Evolutionary conservation across 371 early-diverging fungal genomes (phyloP).

Genomic region (Mortierella sp.): DNA sequence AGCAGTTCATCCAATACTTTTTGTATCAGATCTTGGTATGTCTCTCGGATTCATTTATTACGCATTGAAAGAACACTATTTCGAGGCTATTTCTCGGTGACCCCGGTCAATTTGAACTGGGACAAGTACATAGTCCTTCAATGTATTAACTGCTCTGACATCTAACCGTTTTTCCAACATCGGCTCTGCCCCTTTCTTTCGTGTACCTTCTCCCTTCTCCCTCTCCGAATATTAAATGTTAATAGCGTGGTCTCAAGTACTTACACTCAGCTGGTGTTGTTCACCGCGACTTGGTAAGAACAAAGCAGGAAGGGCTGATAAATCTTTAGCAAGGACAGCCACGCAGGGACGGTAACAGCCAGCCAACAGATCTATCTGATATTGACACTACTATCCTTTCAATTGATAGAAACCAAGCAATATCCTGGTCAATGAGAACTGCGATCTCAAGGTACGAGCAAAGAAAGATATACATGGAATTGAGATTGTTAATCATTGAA

Average conservation of each 20-base stretch:
- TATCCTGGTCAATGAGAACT: conserved; percentile 95
- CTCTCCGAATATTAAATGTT: not conserved
- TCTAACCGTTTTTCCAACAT: conserved; percentile 6
- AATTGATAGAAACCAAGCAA: conserved; percentile 90
- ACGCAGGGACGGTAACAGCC: not conserved
- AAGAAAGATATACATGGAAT: not conserved
- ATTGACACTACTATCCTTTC: not conserved
- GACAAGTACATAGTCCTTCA: not conserved
- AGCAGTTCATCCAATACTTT: conserved; percentile 96
- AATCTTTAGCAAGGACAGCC: not conserved
- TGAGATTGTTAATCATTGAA: not conserved
- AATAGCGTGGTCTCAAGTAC: conserved; percentile 88
- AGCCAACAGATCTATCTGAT: not conserved
- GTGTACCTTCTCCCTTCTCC: not conserved
- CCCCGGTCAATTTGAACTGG: conserved; percentile 1
- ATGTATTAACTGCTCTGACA: not conserved
- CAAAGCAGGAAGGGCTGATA: not conserved
- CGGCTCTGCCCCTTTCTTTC: not conserved
- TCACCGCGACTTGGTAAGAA: conserved; percentile 89
- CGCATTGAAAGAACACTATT: not conserved
- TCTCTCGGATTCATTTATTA: not conserved
- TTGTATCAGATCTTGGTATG: conserved; percentile 92
- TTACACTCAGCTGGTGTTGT: conserved; percentile 96
- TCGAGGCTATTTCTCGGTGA: not conserved
- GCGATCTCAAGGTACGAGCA: conserved; percentile 86